A percentile compares a stretch with the other conserved stretches of the same genome.
These are phyloP conservation scores for Leccinum longicurvipes DNA, from an alignment of 768 basidiomycete genomes.

Conservation along the genomic window DNA sequence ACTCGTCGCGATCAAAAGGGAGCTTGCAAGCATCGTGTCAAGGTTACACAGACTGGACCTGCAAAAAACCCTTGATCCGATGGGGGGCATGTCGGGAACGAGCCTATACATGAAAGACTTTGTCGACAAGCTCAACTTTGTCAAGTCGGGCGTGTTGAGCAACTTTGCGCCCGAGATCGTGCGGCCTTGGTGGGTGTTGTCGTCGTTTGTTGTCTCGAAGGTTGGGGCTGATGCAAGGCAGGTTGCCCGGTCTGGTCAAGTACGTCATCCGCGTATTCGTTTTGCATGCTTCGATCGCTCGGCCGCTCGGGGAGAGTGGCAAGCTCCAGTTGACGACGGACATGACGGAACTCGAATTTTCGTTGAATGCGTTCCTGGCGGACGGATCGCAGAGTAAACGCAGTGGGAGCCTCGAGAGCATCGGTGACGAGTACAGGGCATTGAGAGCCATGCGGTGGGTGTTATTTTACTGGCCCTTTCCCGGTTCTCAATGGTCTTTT, in stretches of 20 bases:
- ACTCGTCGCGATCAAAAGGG: conserved; percentile 68
- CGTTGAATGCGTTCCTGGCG: conserved; percentile 73
- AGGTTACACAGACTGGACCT: conserved; percentile 86
- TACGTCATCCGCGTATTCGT: conserved; percentile 85
- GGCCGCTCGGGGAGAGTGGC: conserved; percentile 87
- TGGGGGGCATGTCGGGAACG: conserved; percentile 45
- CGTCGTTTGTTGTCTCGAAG: not conserved
- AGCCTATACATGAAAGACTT: conserved; percentile 88
- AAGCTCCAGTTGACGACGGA: conserved; percentile 94
- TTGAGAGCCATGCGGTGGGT: conserved; percentile 83
- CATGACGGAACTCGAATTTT: conserved; percentile 96
- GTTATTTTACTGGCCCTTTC: not conserved
- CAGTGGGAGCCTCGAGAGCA: conserved; percentile 62
- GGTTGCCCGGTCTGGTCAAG: conserved; percentile 66
- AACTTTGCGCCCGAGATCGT: conserved; percentile 73
- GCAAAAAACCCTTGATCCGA: conserved; percentile 64
- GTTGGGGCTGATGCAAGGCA: conserved; percentile 23
- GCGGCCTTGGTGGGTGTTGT: conserved; percentile 60
- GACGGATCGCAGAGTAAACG: conserved; percentile 57
- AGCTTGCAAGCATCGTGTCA: conserved; percentile 74
- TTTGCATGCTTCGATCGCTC: conserved; percentile 89
- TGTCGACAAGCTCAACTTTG: conserved; percentile 73
- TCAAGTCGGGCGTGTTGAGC: conserved; percentile 75
- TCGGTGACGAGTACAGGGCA: conserved; percentile 85
- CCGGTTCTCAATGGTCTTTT: not conserved